Evolutionary conservation across 148 eudicot species (phyloP), one percentile per base, ranked within the genome.

Genomic region (Bassia scoparia): DNA sequence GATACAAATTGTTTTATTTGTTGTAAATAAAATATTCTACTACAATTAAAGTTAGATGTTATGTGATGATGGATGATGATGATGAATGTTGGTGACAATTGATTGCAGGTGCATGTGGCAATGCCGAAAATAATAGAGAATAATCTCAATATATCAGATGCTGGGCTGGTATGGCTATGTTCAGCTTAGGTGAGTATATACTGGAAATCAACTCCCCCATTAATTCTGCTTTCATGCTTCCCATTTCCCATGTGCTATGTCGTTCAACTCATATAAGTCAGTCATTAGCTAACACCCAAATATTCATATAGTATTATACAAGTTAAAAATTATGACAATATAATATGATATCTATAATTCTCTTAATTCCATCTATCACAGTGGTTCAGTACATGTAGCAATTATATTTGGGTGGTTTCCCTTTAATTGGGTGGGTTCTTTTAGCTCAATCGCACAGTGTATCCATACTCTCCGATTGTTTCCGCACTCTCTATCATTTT

Each of bases 141-240:
- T 96, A 10, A 92, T 92, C 35, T 80, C 88, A 3, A 92, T 92
- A 64, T 85, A 30, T 92, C 98, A 1, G 91, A 92, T 82, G 98
- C 96, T 70, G 96, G 98, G 2, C 96, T 52, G 98, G 98, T 67
- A 90, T 92, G 98, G 96, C 97, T 69, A 92, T 92, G 98, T 90
- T 90, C 77, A 92, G 98, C 77, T 83, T 92, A 76, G 98, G 96
- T 92, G 54, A 77, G 82, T 77, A 20, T n/a, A 69, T 2, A 16
- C 52, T 44, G 23, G 16, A 14, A 13, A 15, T 35, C 15, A 35
- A 6, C 44, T 46, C 56, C 27, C 56, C 70, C 74, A 69, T 74
- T 58, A 65, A 68, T 60, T 80, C 17, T 61, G 20, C 21, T 49
- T 63, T 44, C 35, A 34, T 74, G 31, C 33, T 49, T 41, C 33